Evolutionary conservation across 176 grass and related monocot species (phyloP), one percentile per base, ranked within the genome.

Genomic region (Musa beccarii): DNA sequence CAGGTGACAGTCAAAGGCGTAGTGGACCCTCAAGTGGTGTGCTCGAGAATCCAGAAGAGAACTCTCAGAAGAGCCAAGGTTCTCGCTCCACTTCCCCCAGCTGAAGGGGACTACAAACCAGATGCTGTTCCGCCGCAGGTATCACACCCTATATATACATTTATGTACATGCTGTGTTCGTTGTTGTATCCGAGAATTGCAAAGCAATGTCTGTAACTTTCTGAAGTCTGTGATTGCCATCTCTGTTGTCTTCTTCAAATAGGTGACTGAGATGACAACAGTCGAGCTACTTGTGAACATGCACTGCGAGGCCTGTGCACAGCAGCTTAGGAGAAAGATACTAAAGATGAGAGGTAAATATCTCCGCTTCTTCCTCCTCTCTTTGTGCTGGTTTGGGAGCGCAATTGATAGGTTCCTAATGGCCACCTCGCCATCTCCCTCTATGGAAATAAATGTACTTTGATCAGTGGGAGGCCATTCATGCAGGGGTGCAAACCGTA

Each of bases 241-340:
- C 4, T 43, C 4, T 43, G 34, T 43, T 43, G 34, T 43, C 34
- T 43, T 43, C 34, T 76, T 55, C 59, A 59, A 52, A 70, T 70
- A 86, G 66, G 92, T 79, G 5, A 79, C 53, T 43, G 81, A 72
- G 57, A 73, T 82, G 9, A 75, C 71, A 22, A 92, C 86, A 54
- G 76, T 92, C 74, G 89, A 89, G 78, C 84, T 96, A 1, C 72
- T 71, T n/a, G 86, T 92, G n/a, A 92, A 87, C 86, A 96, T 96
- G 92, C 92, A 96, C 81, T 96, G 92, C 65, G 89, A 92, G 63
- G 89, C 89, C 65, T 96, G 92, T 72, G 86, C 89, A 1, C 67
- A 87, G 62, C 92, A 92, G 65, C 82, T 96, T n/a, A 81, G 81
- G n/a, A 83, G 43, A 28, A 96, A 87, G 80, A 85, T 96, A 9